Conservation (phyloP, 139 green algal genomes). For the Coelastrella sp. region DNA sequence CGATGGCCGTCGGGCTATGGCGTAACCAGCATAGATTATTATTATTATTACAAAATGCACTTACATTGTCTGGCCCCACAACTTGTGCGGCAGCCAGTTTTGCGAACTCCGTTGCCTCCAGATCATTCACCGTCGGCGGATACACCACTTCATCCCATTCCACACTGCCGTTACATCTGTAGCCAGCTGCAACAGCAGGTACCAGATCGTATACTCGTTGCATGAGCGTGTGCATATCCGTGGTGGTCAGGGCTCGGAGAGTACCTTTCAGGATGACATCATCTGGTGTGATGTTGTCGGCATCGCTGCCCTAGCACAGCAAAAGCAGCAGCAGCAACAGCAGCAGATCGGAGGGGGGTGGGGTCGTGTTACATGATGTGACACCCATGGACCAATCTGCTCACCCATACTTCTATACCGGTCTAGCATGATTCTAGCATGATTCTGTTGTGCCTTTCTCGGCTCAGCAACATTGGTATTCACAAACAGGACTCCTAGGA, state of each 20-base stretch:
- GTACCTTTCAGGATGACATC: conserved; percentile 78
- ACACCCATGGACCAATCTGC: too few relatives aligned
- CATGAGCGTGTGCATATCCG: conserved; percentile 41
- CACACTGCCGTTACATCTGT: conserved; percentile 77
- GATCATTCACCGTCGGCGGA: conserved; percentile 87
- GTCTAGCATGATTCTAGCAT: too few relatives aligned
- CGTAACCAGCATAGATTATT: too few relatives aligned
- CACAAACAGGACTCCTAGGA: too few relatives aligned
- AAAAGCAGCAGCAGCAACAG: neutral
- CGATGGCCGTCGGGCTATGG: too few relatives aligned
- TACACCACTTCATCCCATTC: conserved; percentile 82
- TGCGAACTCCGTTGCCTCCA: conserved; percentile 63
- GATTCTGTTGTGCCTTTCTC: too few relatives aligned
- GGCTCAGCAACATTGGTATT: too few relatives aligned
- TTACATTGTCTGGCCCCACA: conserved; percentile 37
- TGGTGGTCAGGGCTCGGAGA: conserved; percentile 69
- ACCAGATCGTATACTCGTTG: neutral
- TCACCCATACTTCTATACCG: too few relatives aligned
- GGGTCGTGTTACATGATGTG: too few relatives aligned
- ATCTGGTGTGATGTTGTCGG: conserved; percentile 92
- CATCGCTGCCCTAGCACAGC: conserved; percentile 63
- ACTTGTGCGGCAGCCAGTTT: conserved; percentile 59
- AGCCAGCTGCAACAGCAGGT: neutral
- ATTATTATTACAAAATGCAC: too few relatives aligned
- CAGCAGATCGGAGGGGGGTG: neutral